phyloP scores from a whole-genome alignment of 2,329 filamentous ascomycete species.

The Stagonosporopsis tanaceti region DNA sequence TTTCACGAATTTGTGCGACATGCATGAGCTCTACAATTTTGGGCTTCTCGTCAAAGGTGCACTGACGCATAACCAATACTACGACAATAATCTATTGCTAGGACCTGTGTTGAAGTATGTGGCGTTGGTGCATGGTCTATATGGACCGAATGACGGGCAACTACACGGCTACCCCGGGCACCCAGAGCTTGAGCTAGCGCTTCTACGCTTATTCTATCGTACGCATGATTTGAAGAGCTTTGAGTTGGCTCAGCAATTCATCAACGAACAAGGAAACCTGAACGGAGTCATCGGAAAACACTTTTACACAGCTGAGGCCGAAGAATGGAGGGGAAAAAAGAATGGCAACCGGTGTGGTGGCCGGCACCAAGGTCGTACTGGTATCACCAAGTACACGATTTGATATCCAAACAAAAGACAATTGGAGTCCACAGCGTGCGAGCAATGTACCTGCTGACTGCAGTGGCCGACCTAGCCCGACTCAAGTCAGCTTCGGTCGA shows the following conservation, averaged over 20 bases:
- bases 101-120: slow-evolving; percentile 5
- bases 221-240: slow-evolving; percentile 1
- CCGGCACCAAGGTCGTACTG: slow-evolving; percentile 5
- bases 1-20: slow-evolving; percentile 2
- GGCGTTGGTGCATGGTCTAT: not conserved
- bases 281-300: not conserved
- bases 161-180: not conserved
- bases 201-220: not conserved
- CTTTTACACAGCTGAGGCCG: slow-evolving; percentile 4
- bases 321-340: not conserved
- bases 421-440: slow-evolving; percentile 7
- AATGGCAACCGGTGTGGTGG: slow-evolving; percentile 7
- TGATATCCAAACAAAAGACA: not conserved
- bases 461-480: slow-evolving; percentile 5
- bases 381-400: slow-evolving; percentile 6
- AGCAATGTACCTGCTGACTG: slow-evolving; percentile 6
- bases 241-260: not conserved
- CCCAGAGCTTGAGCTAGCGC: slow-evolving; percentile 1
- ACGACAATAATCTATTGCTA: slow-evolving; percentile 2
- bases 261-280: not conserved
- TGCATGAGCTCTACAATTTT: slow-evolving; percentile 6
- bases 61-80: slow-evolving; percentile 1
- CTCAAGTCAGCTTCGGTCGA: not conserved
- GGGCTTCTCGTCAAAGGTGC: slow-evolving; percentile 2
- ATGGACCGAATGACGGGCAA: slow-evolving; percentile 1